Evolutionary conservation across 75 land plant genomes (phyloP).

Genomic region (Selaginella moellendorffii): DNA sequence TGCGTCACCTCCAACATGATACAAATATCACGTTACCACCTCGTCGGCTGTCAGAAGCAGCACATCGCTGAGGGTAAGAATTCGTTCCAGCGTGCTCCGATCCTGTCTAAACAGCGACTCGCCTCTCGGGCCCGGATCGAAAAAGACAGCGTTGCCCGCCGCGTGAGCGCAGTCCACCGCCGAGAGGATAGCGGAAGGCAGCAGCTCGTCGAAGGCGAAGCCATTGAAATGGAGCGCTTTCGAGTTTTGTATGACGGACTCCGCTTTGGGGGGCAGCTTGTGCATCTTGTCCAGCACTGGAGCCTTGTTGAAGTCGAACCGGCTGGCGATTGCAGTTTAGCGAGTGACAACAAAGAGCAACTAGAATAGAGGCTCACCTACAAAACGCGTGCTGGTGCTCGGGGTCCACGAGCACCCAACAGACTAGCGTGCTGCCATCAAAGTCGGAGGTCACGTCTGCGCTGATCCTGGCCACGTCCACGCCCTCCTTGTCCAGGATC

Average conservation of each 20-base stretch:
- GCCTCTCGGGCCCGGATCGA: conserved; percentile 93
- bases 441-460: conserved; percentile 10
- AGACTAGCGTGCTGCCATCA: conserved; percentile 52
- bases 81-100: conserved; percentile 31
- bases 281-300: conserved; percentile 66
- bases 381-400: conserved; percentile 68
- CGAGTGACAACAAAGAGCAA: background rate
- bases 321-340: conserved; percentile 35
- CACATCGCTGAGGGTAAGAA: conserved; percentile 52
- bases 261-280: conserved; percentile 32
- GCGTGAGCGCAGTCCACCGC: conserved; percentile 47
- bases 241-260: conserved; percentile 35
- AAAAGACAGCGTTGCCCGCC: conserved; percentile 61
- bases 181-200: conserved; percentile 36
- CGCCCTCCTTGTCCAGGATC: conserved; percentile 57
- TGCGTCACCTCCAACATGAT: no score
- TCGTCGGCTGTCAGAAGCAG: conserved; percentile 81
- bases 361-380: conserved; percentile 31
- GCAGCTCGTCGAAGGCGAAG: conserved; percentile 71
- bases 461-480: conserved; percentile 33
- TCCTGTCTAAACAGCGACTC: conserved; percentile 33
- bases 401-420: conserved; percentile 93
- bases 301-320: conserved; percentile 62
- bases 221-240: conserved; percentile 72
- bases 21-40: conserved; percentile 21